Conservation (phyloP, 495 filamentous ascomycete species). For the Aspergillus bridgeri region DNA sequence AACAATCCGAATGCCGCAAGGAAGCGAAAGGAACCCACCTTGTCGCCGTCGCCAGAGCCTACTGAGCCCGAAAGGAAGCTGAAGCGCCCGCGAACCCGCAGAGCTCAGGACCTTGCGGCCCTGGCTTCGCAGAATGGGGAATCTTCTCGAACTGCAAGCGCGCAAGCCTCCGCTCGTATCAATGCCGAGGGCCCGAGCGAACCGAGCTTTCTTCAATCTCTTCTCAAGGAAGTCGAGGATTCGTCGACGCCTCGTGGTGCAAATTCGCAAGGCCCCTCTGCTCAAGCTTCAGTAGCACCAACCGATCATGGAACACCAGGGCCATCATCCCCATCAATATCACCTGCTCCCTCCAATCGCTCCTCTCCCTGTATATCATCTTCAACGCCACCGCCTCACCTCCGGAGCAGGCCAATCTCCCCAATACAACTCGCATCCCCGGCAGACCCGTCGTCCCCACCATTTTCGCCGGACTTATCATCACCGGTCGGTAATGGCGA, state of each 20-base stretch:
- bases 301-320: slow-evolving; percentile 48
- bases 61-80: slow-evolving; percentile 68
- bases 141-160: slow-evolving; percentile 38
- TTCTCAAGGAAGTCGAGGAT: slow-evolving; percentile 83
- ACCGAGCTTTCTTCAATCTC: slow-evolving; percentile 72
- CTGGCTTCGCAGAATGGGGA: slow-evolving; percentile 44
- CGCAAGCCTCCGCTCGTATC: slow-evolving; percentile 26
- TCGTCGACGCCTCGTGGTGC: slow-evolving; percentile 54
- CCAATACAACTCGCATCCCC: slow-evolving; percentile 66
- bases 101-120: slow-evolving; percentile 47
- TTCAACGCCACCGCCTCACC: slow-evolving; percentile 66
- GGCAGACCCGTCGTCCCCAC: slow-evolving; percentile 56
- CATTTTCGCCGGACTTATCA: slow-evolving; percentile 51
- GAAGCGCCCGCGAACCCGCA: slow-evolving; percentile 76
- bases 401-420: slow-evolving; percentile 60
- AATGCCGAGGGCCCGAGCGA: slow-evolving; percentile 37
- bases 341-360: slow-evolving; percentile 63
- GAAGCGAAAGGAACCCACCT: slow-evolving; percentile 77
- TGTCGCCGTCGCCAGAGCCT: slow-evolving; percentile 64
- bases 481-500: slow-evolving; percentile 33
- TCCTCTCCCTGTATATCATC: slow-evolving; percentile 69
- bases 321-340: slow-evolving; percentile 69
- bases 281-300: slow-evolving; percentile 40
- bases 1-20: slow-evolving; percentile 47
- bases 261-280: slow-evolving; percentile 45